phyloP scores from a whole-genome alignment of 1,139 yeast species.

The Saccharomyces pastorianus region DNA sequence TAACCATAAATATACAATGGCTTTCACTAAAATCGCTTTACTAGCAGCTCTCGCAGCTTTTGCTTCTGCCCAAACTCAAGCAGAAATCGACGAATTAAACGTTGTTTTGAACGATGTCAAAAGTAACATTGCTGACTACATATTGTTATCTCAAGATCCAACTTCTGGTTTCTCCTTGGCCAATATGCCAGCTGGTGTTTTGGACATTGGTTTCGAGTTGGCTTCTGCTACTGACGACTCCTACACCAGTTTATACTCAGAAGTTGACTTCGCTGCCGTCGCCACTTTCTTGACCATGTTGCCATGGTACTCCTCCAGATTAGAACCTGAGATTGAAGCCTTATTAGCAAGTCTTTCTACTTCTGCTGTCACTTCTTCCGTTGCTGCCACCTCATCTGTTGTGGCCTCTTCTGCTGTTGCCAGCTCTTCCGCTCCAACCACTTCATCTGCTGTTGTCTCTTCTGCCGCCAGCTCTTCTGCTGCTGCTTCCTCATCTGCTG shows the following conservation, averaged over 20 bases:
- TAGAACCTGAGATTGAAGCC: background rate
- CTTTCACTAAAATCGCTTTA: background rate
- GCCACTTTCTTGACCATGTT: constrained; percentile 32
- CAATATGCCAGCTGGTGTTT: constrained; percentile 3
- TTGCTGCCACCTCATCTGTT: background rate
- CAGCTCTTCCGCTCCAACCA: too few relatives aligned
- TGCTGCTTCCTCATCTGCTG: too few relatives aligned
- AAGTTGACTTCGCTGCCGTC: constrained; percentile 21
- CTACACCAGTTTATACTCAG: constrained; percentile 29
- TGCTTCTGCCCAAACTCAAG: constrained; percentile 1
- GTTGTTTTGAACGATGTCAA: constrained; percentile 3
- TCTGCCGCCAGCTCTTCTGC: too few relatives aligned
- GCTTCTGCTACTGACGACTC: constrained; percentile 6
- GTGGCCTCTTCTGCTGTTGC: too few relatives aligned
- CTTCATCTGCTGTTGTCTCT: too few relatives aligned
- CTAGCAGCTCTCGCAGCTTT: constrained; percentile 3
- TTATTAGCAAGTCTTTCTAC: too few relatives aligned
- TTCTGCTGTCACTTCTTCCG: too few relatives aligned
- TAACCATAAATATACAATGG: background rate
- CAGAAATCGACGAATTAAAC: constrained; percentile 4
- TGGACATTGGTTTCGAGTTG: constrained; percentile 1
- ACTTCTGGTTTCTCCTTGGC: constrained; percentile 4
- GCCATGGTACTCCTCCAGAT: constrained; percentile 37
- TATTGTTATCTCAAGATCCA: constrained; percentile 1
- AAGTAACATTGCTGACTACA: constrained; percentile 3